Evolutionary conservation across 2,329 filamentous ascomycete genomes (phyloP).

Genomic region (Fusarium siculi): DNA sequence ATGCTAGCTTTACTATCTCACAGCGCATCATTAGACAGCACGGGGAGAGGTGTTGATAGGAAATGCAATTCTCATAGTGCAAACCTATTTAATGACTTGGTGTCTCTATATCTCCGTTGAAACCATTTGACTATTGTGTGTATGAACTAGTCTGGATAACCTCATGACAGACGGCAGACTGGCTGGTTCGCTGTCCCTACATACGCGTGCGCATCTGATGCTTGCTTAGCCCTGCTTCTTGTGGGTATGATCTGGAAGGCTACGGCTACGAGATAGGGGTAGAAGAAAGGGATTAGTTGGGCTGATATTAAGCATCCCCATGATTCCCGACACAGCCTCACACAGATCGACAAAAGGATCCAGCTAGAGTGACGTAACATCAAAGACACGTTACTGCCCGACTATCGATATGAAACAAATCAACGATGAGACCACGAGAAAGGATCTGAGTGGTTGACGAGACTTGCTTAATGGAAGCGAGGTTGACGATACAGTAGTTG

Average conservation of each 20-base stretch:
- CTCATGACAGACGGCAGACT: background rate
- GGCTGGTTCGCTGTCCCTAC: background rate
- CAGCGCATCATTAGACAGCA: background rate
- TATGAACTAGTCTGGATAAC: background rate
- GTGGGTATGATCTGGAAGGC: background rate
- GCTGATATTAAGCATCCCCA: constrained; percentile 14
- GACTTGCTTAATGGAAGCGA: constrained; percentile 1
- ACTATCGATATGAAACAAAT: background rate
- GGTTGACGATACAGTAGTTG: constrained; percentile 10
- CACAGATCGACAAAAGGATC: constrained; percentile 29
- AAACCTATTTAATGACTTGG: constrained; percentile 6
- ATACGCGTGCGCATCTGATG: background rate
- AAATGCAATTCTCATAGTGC: background rate
- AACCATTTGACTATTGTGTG: background rate
- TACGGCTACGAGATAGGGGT: background rate
- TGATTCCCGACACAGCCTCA: constrained; percentile 29
- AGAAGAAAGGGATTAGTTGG: background rate
- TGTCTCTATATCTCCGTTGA: background rate
- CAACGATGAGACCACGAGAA: background rate
- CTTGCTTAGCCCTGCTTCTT: background rate
- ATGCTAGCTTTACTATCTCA: constrained; percentile 2
- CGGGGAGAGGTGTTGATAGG: background rate
- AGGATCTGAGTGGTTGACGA: constrained; percentile 6
- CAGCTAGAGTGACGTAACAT: constrained; percentile 30
- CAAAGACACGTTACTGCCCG: constrained; percentile 11